A percentile compares a stretch with the other conserved stretches of the same genome.
Evolutionary conservation across 1,284 basidiomycete species (phyloP).

Genomic region (Rhodofomes roseus): DNA sequence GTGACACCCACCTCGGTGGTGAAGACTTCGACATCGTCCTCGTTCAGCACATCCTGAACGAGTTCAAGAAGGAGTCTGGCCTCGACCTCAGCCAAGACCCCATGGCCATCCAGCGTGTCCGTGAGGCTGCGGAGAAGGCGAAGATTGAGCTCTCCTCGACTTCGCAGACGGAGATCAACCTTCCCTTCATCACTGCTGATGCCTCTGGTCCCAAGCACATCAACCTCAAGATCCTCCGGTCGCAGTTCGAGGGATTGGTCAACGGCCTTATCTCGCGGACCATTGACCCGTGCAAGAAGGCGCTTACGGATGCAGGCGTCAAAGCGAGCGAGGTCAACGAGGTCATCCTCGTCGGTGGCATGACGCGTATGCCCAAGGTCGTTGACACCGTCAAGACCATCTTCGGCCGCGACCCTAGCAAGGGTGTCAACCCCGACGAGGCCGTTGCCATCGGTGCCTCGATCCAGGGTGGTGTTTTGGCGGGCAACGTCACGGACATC

Average conservation of each 20-base stretch:
- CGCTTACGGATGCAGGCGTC: constrained; percentile 86
- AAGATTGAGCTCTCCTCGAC: constrained; percentile 98
- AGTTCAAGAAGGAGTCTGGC: constrained; percentile 94
- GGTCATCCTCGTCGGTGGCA: constrained; percentile 97
- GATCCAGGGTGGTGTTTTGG: constrained; percentile 96
- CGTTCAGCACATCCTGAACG: constrained; percentile 82
- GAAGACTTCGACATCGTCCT: constrained; percentile 96
- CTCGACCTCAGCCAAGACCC: constrained; percentile 82
- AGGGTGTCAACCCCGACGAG: constrained; percentile 98
- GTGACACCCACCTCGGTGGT: constrained; percentile 98
- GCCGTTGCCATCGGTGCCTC: constrained; percentile 96
- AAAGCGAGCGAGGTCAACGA: constrained; percentile 94
- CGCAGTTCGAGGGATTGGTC: constrained; percentile 89
- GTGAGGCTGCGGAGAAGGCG: constrained; percentile 98
- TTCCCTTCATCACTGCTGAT: constrained; percentile 97
- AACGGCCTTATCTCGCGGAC: constrained; percentile 85
- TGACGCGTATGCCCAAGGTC: constrained; percentile 97
- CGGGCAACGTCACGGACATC: constrained; percentile 96
- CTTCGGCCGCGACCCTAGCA: constrained; percentile 94
- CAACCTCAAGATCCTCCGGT: constrained; percentile 85
- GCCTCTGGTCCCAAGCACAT: constrained; percentile 95
- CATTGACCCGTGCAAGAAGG: constrained; percentile 97
- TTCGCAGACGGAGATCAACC: constrained; percentile 90
- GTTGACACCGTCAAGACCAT: constrained; percentile 89
- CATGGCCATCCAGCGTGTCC: constrained; percentile 99